Evolutionary conservation across 2,329 filamentous ascomycete species (phyloP).

Genomic region (Colletotrichum sp.): DNA sequence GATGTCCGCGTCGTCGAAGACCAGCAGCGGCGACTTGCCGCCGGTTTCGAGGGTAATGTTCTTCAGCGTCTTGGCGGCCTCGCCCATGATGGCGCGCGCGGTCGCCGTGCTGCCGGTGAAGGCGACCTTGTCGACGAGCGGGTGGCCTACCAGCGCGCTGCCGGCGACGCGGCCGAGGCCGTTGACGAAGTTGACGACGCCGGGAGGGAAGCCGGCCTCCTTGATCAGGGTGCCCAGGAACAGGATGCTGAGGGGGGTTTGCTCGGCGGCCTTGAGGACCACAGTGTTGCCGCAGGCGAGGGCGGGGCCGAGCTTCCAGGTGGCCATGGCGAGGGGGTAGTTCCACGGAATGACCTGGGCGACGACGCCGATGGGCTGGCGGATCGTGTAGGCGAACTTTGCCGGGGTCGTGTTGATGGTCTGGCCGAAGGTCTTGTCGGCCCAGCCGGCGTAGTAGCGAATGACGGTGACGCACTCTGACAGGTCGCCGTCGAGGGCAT

Average conservation of each 20-base stretch:
- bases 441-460: conserved; percentile 80
- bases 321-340: conserved; percentile 52
- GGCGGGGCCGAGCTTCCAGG: conserved; percentile 80
- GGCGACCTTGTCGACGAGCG: conserved; percentile 76
- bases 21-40: conserved; percentile 68
- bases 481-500: conserved; percentile 70
- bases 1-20: conserved; percentile 70
- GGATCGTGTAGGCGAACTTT: conserved; percentile 78
- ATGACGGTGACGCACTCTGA: conserved; percentile 49
- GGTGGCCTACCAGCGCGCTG: conserved; percentile 69
- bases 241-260: conserved; percentile 69
- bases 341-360: conserved; percentile 81
- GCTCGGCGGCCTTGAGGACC: conserved; percentile 70
- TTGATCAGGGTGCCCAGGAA: conserved; percentile 71
- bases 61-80: conserved; percentile 68
- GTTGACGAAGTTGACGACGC: conserved; percentile 79
- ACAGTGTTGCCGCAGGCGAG: conserved; percentile 69
- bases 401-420: conserved; percentile 73
- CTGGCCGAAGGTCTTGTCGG: conserved; percentile 80
- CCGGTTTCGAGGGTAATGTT: conserved; percentile 72
- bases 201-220: conserved; percentile 78
- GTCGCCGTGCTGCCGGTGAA: conserved; percentile 80
- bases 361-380: conserved; percentile 78
- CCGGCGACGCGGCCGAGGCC: conserved; percentile 74
- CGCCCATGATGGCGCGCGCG: conserved; percentile 77